Conservation (phyloP, 805 yeast genomes). For the Kurtzmaniella cleridarum region DNA sequence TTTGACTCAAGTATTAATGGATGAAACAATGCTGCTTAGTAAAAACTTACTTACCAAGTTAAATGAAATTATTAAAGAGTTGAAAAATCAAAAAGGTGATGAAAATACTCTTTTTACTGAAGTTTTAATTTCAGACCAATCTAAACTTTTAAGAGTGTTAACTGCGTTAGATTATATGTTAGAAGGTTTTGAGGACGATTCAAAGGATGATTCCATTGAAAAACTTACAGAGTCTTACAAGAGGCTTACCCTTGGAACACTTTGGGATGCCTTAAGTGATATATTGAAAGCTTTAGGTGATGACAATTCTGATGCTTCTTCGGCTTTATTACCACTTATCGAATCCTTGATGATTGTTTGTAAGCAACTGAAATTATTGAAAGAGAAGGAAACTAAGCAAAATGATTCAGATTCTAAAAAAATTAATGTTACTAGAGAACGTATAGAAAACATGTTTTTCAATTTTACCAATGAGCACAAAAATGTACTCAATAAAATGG, state of each 20-base stretch:
- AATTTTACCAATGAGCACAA: constrained; percentile 86
- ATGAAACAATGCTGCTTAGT: constrained; percentile 58
- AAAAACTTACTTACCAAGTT: constrained; percentile 51
- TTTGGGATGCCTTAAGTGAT: constrained; percentile 83
- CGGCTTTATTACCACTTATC: constrained; percentile 77
- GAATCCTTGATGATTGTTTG: constrained; percentile 96
- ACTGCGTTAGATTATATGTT: constrained; percentile 85
- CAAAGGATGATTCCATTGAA: constrained; percentile 28
- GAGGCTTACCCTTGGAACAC: constrained; percentile 61
- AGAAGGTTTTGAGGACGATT: constrained; percentile 31
- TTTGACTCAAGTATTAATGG: constrained; percentile 64
- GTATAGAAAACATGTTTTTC: constrained; percentile 73
- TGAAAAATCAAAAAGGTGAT: constrained; percentile 22
- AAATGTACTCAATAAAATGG: constrained; percentile 85
- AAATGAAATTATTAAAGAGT: constrained; percentile 40
- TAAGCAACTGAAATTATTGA: constrained; percentile 63
- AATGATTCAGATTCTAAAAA: constrained; percentile 49
- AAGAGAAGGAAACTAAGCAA: constrained; percentile 50
- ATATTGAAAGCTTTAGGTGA: constrained; percentile 60
- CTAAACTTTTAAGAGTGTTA: constrained; percentile 76
- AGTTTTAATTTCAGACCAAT: constrained; percentile 59
- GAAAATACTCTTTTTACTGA: too few relatives aligned
- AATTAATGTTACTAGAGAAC: constrained; percentile 66
- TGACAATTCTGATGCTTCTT: constrained; percentile 53
- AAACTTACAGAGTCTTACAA: constrained; percentile 59